A percentile compares a stretch with the other conserved stretches of the same genome.
phyloP scores from a whole-genome alignment of 495 filamentous ascomycete species.

The Aspergillus sclerotioniger region DNA sequence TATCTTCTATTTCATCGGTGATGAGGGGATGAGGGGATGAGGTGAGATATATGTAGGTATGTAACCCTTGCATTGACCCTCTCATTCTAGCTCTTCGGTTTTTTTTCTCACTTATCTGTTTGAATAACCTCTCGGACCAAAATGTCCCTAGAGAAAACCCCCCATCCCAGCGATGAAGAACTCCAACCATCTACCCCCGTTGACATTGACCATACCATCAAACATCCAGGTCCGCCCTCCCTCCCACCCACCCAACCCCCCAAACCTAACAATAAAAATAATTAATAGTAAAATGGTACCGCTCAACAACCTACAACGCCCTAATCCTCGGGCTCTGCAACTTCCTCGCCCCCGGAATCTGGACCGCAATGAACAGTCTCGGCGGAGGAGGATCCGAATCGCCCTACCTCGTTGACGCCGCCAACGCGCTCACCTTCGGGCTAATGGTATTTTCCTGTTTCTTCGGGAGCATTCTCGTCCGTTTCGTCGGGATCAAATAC shows the following conservation, averaged over 20 bases:
- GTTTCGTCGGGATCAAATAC: constrained; percentile 62
- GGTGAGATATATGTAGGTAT: neutral
- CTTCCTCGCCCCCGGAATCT: constrained; percentile 63
- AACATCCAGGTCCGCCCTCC: neutral
- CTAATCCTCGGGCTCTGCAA: constrained; percentile 62
- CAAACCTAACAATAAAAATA: neutral
- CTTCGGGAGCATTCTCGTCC: constrained; percentile 52
- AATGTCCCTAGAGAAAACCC: neutral
- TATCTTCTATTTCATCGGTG: too few relatives aligned
- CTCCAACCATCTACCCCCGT: neutral
- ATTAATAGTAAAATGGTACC: constrained; percentile 65
- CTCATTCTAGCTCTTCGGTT: neutral
- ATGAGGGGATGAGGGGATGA: neutral
- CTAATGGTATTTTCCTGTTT: constrained; percentile 64
- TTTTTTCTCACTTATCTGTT: too few relatives aligned
- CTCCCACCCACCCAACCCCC: neutral
- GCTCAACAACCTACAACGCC: constrained; percentile 62
- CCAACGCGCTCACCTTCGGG: constrained; percentile 66
- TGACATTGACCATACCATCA: constrained; percentile 17
- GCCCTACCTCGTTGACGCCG: constrained; percentile 67
- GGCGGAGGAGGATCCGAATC: constrained; percentile 61
- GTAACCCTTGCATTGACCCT: neutral
- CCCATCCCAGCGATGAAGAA: neutral
- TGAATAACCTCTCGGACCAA: too few relatives aligned
- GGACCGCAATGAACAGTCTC: constrained; percentile 68